A percentile compares a stretch with the other conserved stretches of the same genome.
Conservation (phyloP, 2,329 filamentous ascomycete genomes). For the Colletotrichum sojae region DNA sequence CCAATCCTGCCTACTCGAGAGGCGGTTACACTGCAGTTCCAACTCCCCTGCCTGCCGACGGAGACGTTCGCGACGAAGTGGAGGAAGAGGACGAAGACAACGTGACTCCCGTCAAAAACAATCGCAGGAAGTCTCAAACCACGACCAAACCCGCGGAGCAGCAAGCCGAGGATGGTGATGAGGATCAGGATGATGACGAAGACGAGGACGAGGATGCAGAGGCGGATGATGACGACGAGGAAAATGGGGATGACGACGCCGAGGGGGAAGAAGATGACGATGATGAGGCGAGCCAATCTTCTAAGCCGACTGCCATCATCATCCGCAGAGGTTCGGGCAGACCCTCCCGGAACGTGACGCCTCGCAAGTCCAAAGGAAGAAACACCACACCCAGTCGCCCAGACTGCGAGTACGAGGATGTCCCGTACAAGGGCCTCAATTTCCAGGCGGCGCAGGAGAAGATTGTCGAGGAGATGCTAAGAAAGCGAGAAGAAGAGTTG, state of each 20-base stretch:
- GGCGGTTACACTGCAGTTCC: constrained; percentile 77
- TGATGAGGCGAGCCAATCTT: constrained; percentile 47
- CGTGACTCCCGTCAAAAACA: constrained; percentile 31
- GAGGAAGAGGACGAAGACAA: constrained; percentile 41
- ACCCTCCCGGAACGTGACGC: constrained; percentile 51
- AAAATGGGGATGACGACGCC: constrained; percentile 47
- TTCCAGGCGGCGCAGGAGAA: constrained; percentile 92
- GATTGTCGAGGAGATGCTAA: constrained; percentile 82
- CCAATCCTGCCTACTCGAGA: constrained; percentile 85
- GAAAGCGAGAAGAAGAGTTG: constrained; percentile 76
- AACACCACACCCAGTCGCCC: constrained; percentile 58
- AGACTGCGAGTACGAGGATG: constrained; percentile 68
- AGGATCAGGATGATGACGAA: constrained; percentile 44
- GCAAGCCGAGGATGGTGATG: constrained; percentile 48
- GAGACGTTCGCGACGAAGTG: constrained; percentile 39
- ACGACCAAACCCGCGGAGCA: constrained; percentile 42
- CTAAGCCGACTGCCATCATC: constrained; percentile 52
- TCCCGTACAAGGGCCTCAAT: constrained; percentile 77
- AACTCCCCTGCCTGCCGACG: constrained; percentile 78
- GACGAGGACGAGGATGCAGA: constrained; percentile 46
- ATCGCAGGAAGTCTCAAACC: constrained; percentile 35
- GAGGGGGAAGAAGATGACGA: constrained; percentile 52
- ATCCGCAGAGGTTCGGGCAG: constrained; percentile 54
- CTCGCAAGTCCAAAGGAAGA: constrained; percentile 48
- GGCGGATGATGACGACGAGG: constrained; percentile 45